phyloP scores from a whole-genome alignment of 140 eudicot species.

The Stevia rebaudiana region DNA sequence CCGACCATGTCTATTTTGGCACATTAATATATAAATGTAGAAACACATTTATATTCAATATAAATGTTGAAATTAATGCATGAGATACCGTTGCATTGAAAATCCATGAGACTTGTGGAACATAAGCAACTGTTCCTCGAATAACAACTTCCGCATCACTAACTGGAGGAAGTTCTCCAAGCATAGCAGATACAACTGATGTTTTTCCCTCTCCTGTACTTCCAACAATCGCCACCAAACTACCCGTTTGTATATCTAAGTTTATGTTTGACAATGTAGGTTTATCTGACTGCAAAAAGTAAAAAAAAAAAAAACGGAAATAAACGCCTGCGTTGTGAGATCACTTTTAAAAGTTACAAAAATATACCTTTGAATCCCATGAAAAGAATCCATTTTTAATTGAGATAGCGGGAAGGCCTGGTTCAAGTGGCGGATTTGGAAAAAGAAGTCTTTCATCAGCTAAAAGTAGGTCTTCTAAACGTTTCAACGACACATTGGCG shows the following conservation, averaged over 20 bases:
- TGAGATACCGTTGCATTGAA: slow-evolving; percentile 86
- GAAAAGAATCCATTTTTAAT: slow-evolving; percentile 75
- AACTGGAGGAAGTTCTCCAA: slow-evolving; percentile 87
- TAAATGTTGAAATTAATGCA: not conserved
- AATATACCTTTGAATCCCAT: slow-evolving; percentile 80
- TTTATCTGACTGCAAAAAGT: slow-evolving; percentile 63
- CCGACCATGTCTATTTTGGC: not conserved
- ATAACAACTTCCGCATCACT: slow-evolving; percentile 57
- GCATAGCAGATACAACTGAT: slow-evolving; percentile 90
- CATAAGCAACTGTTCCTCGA: slow-evolving; percentile 90
- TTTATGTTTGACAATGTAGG: slow-evolving; percentile 74
- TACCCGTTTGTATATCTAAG: slow-evolving; percentile 70
- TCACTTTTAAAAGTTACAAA: not conserved
- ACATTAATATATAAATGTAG: no score
- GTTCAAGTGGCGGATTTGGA: slow-evolving; percentile 90
- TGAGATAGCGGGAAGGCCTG: slow-evolving; percentile 74
- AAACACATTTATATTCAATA: not conserved
- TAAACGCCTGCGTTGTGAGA: not conserved
- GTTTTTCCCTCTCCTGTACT: slow-evolving; percentile 99
- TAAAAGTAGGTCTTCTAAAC: slow-evolving; percentile 81
- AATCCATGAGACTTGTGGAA: slow-evolving; percentile 97
- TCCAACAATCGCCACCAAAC: slow-evolving; percentile 85
- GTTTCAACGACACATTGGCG: slow-evolving; percentile 83
- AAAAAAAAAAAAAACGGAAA: not conserved
- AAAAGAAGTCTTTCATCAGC: slow-evolving; percentile 81